These are phyloP conservation scores for Fusarium longipes DNA, from an alignment of 2,329 filamentous ascomycete species.

Conservation along the genomic window DNA sequence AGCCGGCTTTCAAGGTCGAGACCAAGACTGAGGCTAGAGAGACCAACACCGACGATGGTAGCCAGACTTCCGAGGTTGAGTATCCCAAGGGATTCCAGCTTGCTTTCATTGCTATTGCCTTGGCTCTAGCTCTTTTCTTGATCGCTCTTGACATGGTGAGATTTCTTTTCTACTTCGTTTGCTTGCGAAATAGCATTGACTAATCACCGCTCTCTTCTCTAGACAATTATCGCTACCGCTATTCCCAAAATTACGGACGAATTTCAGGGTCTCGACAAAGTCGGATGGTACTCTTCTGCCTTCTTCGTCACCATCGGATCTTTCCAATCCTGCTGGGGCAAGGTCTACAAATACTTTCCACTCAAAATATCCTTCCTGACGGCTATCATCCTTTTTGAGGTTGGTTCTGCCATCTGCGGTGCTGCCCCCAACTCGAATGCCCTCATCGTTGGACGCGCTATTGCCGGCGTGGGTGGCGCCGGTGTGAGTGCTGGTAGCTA, in stretches of 20 bases:
- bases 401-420: conserved; percentile 43
- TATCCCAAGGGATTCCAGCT: conserved; percentile 4
- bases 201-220: not conserved
- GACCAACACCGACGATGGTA: not conserved
- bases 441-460: conserved; percentile 54
- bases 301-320: conserved; percentile 45
- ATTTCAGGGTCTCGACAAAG: conserved; percentile 55
- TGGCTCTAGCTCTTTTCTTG: conserved; percentile 3
- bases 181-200: not conserved
- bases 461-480: conserved; percentile 52
- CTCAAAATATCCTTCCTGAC: conserved; percentile 45
- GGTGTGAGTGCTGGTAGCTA: conserved; percentile 52
- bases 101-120: conserved; percentile 2
- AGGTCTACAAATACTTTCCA: conserved; percentile 47
- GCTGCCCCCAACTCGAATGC: conserved; percentile 47
- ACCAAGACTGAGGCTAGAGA: conserved; percentile 6
- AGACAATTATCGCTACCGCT: conserved; percentile 10
- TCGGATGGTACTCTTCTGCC: conserved; percentile 53
- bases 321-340: conserved; percentile 44
- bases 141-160: conserved; percentile 12
- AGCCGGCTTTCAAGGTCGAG: conserved; percentile 8
- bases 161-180: not conserved
- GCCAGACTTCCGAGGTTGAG: conserved; percentile 3
- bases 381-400: conserved; percentile 41
- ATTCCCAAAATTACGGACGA: conserved; percentile 28